A percentile compares a stretch with the other conserved stretches of the same genome.
phyloP scores from a whole-genome alignment of 2,329 filamentous ascomycete species.

The Apiospora marii region DNA sequence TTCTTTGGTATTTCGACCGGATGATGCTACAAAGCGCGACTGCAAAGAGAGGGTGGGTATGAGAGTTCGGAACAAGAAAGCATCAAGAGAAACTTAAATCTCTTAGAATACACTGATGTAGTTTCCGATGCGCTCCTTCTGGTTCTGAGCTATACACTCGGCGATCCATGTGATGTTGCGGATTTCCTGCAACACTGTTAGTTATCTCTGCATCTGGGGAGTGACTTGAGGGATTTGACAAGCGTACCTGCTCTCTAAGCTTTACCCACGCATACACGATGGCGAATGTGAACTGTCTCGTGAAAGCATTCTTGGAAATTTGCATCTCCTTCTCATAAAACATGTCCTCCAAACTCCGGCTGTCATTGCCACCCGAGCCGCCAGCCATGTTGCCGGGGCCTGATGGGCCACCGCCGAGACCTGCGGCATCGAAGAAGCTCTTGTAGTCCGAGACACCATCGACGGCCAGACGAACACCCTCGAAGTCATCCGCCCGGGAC shows the following conservation, averaged over 20 bases:
- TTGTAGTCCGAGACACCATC: conserved; percentile 96
- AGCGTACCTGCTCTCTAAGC: conserved; percentile 88
- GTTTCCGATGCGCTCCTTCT: conserved; percentile 98
- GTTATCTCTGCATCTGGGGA: background rate
- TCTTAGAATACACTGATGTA: conserved; percentile 95
- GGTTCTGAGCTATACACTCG: conserved; percentile 99
- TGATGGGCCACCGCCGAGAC: conserved; percentile 73
- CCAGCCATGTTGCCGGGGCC: conserved; percentile 86
- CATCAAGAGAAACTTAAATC: conserved; percentile 28
- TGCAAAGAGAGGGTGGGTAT: conserved; percentile 35
- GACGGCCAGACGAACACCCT: conserved; percentile 91
- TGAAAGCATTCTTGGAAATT: conserved; percentile 93
- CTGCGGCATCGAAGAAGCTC: conserved; percentile 91
- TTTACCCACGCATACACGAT: conserved; percentile 99
- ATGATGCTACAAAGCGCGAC: conserved; percentile 53
- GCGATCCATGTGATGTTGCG: conserved; percentile 99
- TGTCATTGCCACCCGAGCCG: conserved; percentile 80
- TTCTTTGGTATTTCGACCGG: conserved; percentile 44
- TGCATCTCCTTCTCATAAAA: conserved; percentile 99
- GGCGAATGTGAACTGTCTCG: conserved; percentile 91
- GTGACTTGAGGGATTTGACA: background rate
- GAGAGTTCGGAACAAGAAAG: conserved; percentile 26
- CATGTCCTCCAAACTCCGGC: conserved; percentile 87
- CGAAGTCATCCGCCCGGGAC: conserved; percentile 91
- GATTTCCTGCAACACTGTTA: conserved; percentile 76